Conservation (phyloP, 1,139 yeast species). For the Yamadazyma triangularis region DNA sequence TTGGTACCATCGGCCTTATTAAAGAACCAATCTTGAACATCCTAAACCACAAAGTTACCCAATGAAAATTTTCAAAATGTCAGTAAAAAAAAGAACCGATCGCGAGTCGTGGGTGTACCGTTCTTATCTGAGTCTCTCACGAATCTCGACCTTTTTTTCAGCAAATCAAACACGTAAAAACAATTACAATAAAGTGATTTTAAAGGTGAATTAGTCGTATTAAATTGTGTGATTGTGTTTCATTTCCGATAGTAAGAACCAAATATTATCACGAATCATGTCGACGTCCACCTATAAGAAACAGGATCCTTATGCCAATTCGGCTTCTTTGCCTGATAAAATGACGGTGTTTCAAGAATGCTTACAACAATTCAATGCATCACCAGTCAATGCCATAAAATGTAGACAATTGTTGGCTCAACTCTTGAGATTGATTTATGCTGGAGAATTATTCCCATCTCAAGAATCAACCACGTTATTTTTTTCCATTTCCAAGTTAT, state of each 20-base stretch:
- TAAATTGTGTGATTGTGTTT: no score
- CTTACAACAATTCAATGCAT: conserved; percentile 85
- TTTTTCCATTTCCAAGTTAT: conserved; percentile 89
- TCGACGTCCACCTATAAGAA: conserved; percentile 83
- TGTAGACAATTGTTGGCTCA: conserved; percentile 77
- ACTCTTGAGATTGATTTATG: conserved; percentile 66
- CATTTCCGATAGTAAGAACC: no score
- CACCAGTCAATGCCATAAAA: conserved; percentile 84
- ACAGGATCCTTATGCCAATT: conserved; percentile 64
- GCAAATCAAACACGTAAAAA: neutral
- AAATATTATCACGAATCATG: no score
- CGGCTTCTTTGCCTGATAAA: conserved; percentile 70
- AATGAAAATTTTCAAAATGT: conserved; percentile 1
- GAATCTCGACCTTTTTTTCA: no score
- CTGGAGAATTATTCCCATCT: conserved; percentile 83
- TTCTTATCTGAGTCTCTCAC: neutral
- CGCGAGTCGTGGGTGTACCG: no score
- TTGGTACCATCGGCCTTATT: conserved; percentile 4
- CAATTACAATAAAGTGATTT: no score
- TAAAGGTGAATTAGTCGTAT: no score
- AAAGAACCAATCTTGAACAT: conserved; percentile 9
- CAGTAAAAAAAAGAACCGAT: neutral
- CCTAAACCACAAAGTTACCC: no score
- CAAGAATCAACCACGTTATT: conserved; percentile 90
- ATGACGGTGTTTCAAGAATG: conserved; percentile 98